A percentile compares a stretch with the other conserved stretches of the same genome.
Evolutionary conservation across 805 yeast species (phyloP).

Genomic region (Metschnikowia hibisci): DNA sequence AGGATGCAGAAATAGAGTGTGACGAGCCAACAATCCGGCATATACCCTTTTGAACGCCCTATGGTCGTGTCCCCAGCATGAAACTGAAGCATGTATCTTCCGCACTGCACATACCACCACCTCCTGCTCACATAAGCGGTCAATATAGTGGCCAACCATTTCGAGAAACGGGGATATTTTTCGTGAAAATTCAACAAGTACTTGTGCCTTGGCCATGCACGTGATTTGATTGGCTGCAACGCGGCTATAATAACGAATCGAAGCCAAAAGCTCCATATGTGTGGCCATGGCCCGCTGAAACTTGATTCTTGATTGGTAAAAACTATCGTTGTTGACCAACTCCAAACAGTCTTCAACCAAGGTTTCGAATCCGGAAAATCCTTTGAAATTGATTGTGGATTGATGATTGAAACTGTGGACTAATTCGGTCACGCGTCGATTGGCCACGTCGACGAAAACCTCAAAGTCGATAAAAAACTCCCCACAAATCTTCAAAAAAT

Average conservation of each 20-base stretch:
- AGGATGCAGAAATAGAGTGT: constrained; percentile 8
- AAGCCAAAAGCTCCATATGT: constrained; percentile 11
- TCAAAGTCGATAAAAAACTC: constrained; percentile 8
- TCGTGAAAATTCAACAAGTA: constrained; percentile 10
- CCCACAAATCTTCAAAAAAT: constrained; percentile 10
- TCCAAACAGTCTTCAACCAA: constrained; percentile 11
- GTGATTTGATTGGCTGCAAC: constrained; percentile 4
- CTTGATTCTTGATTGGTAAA: constrained; percentile 12
- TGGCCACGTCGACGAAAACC: constrained; percentile 7
- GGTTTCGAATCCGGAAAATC: constrained; percentile 10
- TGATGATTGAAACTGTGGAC: constrained; percentile 3
- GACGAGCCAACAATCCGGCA: constrained; percentile 7
- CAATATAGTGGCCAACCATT: constrained; percentile 9
- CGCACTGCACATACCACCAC: constrained; percentile 12
- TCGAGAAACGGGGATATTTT: constrained; percentile 9
- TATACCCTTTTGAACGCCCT: constrained; percentile 8
- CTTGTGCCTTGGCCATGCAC: constrained; percentile 6
- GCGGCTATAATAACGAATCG: constrained; percentile 4
- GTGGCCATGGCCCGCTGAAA: constrained; percentile 12
- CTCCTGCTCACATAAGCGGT: constrained; percentile 9
- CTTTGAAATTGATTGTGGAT: constrained; percentile 4
- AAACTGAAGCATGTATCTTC: constrained; percentile 5
- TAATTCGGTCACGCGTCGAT: background rate
- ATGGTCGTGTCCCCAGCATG: constrained; percentile 13
- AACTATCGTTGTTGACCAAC: constrained; percentile 11